Percentiles rank a stretch among this genome's conserved stretches.
Conservation (phyloP, 2,329 filamentous ascomycete species). For the Tolypocladium guangdongense region DNA sequence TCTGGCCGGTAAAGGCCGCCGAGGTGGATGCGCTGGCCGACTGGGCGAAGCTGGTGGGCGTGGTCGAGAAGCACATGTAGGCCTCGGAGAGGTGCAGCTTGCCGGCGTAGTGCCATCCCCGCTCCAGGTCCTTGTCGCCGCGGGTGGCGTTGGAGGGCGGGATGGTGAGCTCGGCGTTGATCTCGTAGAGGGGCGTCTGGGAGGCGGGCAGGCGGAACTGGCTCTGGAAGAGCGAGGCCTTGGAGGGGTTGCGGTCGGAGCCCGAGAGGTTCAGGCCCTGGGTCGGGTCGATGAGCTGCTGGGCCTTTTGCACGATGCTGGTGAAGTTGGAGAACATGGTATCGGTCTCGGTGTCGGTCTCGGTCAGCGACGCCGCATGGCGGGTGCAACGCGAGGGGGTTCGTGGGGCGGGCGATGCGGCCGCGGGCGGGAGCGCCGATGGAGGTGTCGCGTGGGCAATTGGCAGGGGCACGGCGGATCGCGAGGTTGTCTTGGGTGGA, state of each 20-base stretch:
- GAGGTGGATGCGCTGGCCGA: slow-evolving; percentile 71
- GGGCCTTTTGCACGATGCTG: slow-evolving; percentile 88
- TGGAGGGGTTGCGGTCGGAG: slow-evolving; percentile 74
- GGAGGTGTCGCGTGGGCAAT: background rate
- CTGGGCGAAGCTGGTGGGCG: slow-evolving; percentile 74
- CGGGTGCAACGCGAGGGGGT: slow-evolving; percentile 9
- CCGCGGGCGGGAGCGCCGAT: background rate
- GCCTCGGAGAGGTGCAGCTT: slow-evolving; percentile 89
- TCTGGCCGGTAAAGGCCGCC: slow-evolving; percentile 81
- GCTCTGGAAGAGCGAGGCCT: slow-evolving; percentile 84
- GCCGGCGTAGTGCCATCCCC: slow-evolving; percentile 81
- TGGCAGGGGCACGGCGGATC: no score
- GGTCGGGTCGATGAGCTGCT: slow-evolving; percentile 86
- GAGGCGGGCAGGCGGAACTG: slow-evolving; percentile 92
- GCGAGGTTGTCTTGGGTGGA: background rate
- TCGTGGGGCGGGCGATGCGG: background rate
- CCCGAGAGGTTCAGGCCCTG: slow-evolving; percentile 62
- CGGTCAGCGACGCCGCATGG: slow-evolving; percentile 29
- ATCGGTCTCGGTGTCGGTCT: slow-evolving; percentile 19
- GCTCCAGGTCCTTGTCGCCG: slow-evolving; percentile 59
- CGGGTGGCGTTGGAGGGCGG: slow-evolving; percentile 59
- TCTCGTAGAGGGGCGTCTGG: slow-evolving; percentile 90
- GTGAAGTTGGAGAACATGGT: slow-evolving; percentile 52
- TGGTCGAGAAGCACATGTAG: slow-evolving; percentile 94
- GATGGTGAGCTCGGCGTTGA: slow-evolving; percentile 89